Base-by-base conservation (phyloP, 192 early-diverging fungal genomes). In the Coemansia sp. region DNA sequence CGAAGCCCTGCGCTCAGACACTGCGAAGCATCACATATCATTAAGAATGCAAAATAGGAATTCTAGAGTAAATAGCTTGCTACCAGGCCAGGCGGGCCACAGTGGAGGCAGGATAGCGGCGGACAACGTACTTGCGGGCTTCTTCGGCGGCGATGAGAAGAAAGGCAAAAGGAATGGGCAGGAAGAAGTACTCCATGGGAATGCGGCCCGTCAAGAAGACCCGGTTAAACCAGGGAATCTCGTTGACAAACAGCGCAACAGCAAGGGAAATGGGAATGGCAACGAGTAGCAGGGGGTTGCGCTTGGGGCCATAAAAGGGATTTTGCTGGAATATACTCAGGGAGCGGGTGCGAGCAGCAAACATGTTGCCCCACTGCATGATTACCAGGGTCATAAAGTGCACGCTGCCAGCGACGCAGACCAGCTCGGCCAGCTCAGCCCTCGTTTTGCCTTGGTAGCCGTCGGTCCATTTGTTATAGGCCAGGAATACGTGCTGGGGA, bases 111-210 rank as follows among this genome's bases (percentile, higher is more conserved):
- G 70, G 70, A 18, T 43, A 60, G 25, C 49, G 14, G 13, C 86
- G 60, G 5, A 84, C 82, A 8, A 66, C 27, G 21, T 65, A 22
- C 54, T 87, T 87, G 27, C 86, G 58, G 14, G 73, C 15, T 58
- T 87, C 86, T 45, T 87, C 86, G 22, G 76, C 56, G 3, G 65
- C 31, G 18, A 87, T 23, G 39, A 87, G 64, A n/a, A 56, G 53
- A 8, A 81, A 8, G 3, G 74, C 82, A 49, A 78, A 78, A 9
- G 73, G 68, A 19, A 85, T 51, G 1, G 86, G 86, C 17, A 85
- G 63, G 48, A 84, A 78, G 79, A 81, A 87, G 60, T 73, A 83
- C 69, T 68, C 68, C 1, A 58, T 61, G 9, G 84, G 86, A 22
- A 86, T 80, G 1, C 56, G 38, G 4, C 63, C 68, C 2, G 81